Evolutionary conservation across 2,329 filamentous ascomycete genomes (phyloP), one percentile per base, ranked within the genome.

Genomic region (Remersonia thermophila): DNA sequence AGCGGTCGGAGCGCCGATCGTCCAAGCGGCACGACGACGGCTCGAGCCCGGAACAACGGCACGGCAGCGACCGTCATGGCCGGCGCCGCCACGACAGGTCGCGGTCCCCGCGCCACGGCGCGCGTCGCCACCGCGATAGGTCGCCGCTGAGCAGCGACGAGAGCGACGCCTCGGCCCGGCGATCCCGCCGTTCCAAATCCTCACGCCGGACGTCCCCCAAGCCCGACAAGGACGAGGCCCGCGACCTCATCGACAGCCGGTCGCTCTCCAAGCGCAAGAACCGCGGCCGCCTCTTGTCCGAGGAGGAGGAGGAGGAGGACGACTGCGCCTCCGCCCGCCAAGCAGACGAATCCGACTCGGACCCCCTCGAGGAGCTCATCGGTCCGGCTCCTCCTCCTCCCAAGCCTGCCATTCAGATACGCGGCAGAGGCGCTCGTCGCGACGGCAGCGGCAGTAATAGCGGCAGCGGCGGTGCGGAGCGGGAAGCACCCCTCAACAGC

Each of bases 331-430:
- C 38, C 3, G 32, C 12, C 2, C 2, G n/a, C n/a, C n/a, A n/a
- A n/a, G n/a, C n/a, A n/a, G n/a, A n/a, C n/a, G n/a, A n/a, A n/a
- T n/a, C 32, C n/a, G 64, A 66, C 27, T 86, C 82, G 0, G 83
- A 93, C 52, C 78, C 83, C 1, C 60, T 86, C 3, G 78, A 86
- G 38, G 74, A 80, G 3, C 62, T 89, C 14, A 77, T 94, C 25
- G 87, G 86, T 0, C 85, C 85, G 1, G 76, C 72, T 7, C 76
- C 77, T 23, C 20, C 20, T 18, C 67, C 67, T 14, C 60, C 58
- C 3, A 45, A 53, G 26, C 23, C 73, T 4, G 74, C 77, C n/a
- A 52, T 74, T 23, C 68, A 61, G 36, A 61, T 66, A n/a, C 77
- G 83, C 18, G 85, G 85, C 8, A 74, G 85, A 27, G 85, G 85